Conservation (phyloP, 2,329 filamentous ascomycete genomes). For the Pyricularia grisea region DNA sequence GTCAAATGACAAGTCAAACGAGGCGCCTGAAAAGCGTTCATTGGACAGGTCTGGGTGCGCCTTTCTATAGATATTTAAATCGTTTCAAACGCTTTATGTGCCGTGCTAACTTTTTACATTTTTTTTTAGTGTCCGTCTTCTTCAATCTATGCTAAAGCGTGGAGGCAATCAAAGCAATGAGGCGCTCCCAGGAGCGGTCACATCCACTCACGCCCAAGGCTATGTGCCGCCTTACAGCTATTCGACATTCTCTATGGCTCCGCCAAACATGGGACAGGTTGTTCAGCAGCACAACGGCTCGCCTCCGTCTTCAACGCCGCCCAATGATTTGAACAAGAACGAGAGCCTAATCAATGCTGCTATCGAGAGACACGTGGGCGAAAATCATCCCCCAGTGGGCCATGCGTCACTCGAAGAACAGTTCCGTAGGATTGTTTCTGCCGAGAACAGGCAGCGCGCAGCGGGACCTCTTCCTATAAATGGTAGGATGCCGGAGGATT, state of each 20-base stretch:
- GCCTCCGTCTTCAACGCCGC: slow-evolving; percentile 1
- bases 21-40: slow-evolving; percentile 3
- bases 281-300: slow-evolving; percentile 25
- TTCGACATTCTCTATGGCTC: slow-evolving; percentile 12
- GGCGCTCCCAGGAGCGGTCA: slow-evolving; percentile 29
- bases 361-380: slow-evolving; percentile 24
- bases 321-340: slow-evolving; percentile 9
- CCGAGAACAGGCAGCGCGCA: slow-evolving; percentile 9
- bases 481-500: slow-evolving; percentile 1
- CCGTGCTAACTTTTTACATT: not conserved
- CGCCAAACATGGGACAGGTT: slow-evolving; percentile 38
- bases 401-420: slow-evolving; percentile 20
- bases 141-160: slow-evolving; percentile 39
- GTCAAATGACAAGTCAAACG: slow-evolving; percentile 1
- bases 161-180: slow-evolving; percentile 30
- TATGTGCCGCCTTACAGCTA: slow-evolving; percentile 22
- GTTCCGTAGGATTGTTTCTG: slow-evolving; percentile 9
- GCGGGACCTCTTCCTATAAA: slow-evolving; percentile 4
- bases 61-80: not conserved
- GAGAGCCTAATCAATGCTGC: slow-evolving; percentile 9
- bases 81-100: too few species aligned
- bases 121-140: slow-evolving; percentile 27
- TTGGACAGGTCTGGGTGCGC: slow-evolving; percentile 1
- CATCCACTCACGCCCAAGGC: slow-evolving; percentile 41
- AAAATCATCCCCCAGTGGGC: slow-evolving; percentile 32